Evolutionary conservation across 2,329 filamentous ascomycete species (phyloP), one percentile per base, ranked within the genome.

Genomic region (Fusarium mundagurra): DNA sequence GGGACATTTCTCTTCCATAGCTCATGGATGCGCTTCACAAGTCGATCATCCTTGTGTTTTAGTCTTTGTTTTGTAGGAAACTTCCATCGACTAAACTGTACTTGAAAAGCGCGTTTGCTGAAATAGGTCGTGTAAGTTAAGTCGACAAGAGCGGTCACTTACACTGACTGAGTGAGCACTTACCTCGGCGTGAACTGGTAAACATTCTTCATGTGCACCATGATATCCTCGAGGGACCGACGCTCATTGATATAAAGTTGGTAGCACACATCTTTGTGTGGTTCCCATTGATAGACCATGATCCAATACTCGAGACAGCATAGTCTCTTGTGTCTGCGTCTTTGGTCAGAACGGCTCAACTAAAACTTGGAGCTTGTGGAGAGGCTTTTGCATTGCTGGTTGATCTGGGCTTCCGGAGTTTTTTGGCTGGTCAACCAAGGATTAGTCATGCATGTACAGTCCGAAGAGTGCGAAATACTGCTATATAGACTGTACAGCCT

Each of bases 231-330:
- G 65, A 95, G 84, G 45, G 90, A 89, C 83, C 89, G 92, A 76
- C 90, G 90, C 83, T 96, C 92, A 67, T 91, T 89, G 75, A 96
- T 93, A 78, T 95, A 96, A 78, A 96, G 88, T 74, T 90, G 88
- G 45, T 81, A 82, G 76, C 84, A 85, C 77, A 78, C 82, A 61
- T 85, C 81, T 76, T 81, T 82, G 73, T 87, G 81, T 20, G 76
- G 74, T n/a, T 84, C 83, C 85, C 86, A 87, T 67, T 85, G 80
- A 78, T 86, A 87, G 27, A 83, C 84, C 86, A 86, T 87, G 74
- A 53, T 82, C 68, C 65, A 62, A 44, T 63, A 67, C 71, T 57
- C 38, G 53, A 61, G 31, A 55, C 53, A 38, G 70, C 69, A 72
- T 64, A n/a, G 43, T 69, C 71, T 65, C 44, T 27, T 61, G 39